These are phyloP conservation scores for Globisporangium rhizosaccharum DNA, from an alignment of 352 stramenopile species.

Conservation along the genomic window DNA sequence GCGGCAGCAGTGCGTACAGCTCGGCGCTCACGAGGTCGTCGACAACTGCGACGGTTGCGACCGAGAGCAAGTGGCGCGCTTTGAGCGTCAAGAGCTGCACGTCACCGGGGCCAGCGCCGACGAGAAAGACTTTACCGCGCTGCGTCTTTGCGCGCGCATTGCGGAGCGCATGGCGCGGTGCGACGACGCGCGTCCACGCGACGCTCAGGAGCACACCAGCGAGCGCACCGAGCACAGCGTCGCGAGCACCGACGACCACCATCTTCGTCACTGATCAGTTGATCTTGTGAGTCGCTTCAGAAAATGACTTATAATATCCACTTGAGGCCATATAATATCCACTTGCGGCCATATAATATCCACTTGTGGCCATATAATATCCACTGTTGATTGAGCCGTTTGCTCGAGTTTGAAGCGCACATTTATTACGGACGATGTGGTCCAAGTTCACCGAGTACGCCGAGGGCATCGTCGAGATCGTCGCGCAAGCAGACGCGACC, in stretches of 20 bases:
- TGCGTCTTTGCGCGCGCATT: constrained; percentile 18
- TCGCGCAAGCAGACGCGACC: constrained; percentile 41
- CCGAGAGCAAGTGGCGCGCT: constrained; percentile 34
- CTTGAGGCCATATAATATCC: too few species aligned
- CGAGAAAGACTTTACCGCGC: constrained; percentile 51
- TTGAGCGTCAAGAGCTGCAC: constrained; percentile 51
- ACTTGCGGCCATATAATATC: too few species aligned
- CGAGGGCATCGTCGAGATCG: constrained; percentile 59
- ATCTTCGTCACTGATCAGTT: neutral
- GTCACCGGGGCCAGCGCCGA: constrained; percentile 56
- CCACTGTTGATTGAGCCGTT: too few species aligned
- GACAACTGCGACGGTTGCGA: constrained; percentile 53
- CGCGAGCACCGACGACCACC: constrained; percentile 14
- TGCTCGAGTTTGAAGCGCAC: too few species aligned
- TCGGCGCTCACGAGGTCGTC: constrained; percentile 59
- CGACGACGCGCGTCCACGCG: constrained; percentile 25
- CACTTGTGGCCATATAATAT: too few species aligned
- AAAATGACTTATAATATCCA: too few species aligned
- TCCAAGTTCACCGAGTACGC: constrained; percentile 55
- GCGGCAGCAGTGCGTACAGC: constrained; percentile 46
- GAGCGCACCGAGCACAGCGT: constrained; percentile 39
- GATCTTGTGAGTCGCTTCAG: neutral
- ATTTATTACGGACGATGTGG: constrained; percentile 36
- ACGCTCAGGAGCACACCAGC: constrained; percentile 36
- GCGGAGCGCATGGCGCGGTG: constrained; percentile 22